These are phyloP conservation scores for Phytophthora foliorum DNA, from an alignment of 352 stramenopile species.

Conservation along the genomic window DNA sequence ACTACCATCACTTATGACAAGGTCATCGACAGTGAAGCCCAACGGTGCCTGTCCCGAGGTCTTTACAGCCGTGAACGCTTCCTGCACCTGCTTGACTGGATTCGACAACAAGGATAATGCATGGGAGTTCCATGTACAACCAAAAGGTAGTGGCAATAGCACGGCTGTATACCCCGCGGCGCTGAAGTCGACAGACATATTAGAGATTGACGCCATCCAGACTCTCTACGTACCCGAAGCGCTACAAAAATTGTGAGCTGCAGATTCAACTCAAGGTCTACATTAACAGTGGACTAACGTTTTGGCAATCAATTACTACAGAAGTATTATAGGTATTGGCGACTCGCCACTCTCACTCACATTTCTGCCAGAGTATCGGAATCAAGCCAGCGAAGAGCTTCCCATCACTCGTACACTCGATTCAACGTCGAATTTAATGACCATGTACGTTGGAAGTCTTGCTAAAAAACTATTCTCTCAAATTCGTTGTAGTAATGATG, in stretches of 20 bases:
- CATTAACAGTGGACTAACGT: constrained; percentile 5
- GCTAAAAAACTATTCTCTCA: not conserved
- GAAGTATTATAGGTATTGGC: constrained; percentile 33
- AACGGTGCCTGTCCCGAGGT: constrained; percentile 42
- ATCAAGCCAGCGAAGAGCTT: constrained; percentile 19
- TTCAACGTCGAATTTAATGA: constrained; percentile 19
- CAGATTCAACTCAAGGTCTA: not conserved
- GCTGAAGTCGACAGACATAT: constrained; percentile 17
- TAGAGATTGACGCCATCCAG: constrained; percentile 40
- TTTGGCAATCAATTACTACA: constrained; percentile 3
- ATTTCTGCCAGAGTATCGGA: constrained; percentile 41
- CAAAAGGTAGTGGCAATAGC: constrained; percentile 8
- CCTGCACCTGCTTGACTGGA: constrained; percentile 53
- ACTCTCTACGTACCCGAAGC: constrained; percentile 37
- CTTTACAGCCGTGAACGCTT: constrained; percentile 42
- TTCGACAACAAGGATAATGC: constrained; percentile 7
- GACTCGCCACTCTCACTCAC: constrained; percentile 23
- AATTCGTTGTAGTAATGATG: not conserved
- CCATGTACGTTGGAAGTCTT: constrained; percentile 22
- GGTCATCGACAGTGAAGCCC: constrained; percentile 26
- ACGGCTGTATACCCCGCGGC: constrained; percentile 16
- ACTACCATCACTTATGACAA: constrained; percentile 38
- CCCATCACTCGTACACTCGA: constrained; percentile 29
- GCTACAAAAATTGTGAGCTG: constrained; percentile 37
- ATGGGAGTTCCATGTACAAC: constrained; percentile 37